phyloP scores from a whole-genome alignment of 371 early-diverging fungal genomes.

The Circinella minor region DNA sequence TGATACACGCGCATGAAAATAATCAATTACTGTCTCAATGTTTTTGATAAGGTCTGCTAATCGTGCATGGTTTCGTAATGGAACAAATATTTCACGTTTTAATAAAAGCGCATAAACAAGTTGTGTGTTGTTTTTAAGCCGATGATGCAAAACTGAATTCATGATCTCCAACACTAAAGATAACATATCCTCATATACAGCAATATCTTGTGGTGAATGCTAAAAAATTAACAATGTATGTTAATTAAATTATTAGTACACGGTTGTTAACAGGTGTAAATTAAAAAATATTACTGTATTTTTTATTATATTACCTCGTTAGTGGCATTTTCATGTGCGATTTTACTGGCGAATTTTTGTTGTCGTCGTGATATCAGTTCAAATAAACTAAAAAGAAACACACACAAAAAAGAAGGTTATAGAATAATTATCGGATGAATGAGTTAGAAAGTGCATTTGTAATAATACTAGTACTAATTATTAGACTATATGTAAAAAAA shows the following conservation, averaged over 20 bases:
- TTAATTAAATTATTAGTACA: neutral
- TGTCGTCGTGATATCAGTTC: conserved; percentile 72
- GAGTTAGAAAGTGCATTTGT: neutral
- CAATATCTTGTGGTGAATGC: conserved; percentile 39
- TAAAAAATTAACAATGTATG: neutral
- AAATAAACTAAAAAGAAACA: conserved; percentile 63
- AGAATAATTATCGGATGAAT: too few relatives aligned
- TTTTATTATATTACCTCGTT: conserved; percentile 23
- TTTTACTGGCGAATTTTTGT: conserved; percentile 56
- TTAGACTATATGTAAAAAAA: neutral
- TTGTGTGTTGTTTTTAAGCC: conserved; percentile 71
- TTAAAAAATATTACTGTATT: neutral
- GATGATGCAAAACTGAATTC: conserved; percentile 66
- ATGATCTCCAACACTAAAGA: conserved; percentile 72
- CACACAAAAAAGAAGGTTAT: neutral
- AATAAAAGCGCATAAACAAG: conserved; percentile 76
- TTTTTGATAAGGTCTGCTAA: conserved; percentile 67
- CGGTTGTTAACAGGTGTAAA: neutral
- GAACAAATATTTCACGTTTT: conserved; percentile 68
- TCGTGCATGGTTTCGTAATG: conserved; percentile 55
- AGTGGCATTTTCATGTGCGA: conserved; percentile 29
- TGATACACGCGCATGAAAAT: conserved; percentile 65
- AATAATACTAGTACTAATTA: too few relatives aligned
- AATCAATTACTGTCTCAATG: conserved; percentile 65
- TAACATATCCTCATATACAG: conserved; percentile 72